Conservation (phyloP, 495 filamentous ascomycete species). For the Aspergillus kassunensis region DNA sequence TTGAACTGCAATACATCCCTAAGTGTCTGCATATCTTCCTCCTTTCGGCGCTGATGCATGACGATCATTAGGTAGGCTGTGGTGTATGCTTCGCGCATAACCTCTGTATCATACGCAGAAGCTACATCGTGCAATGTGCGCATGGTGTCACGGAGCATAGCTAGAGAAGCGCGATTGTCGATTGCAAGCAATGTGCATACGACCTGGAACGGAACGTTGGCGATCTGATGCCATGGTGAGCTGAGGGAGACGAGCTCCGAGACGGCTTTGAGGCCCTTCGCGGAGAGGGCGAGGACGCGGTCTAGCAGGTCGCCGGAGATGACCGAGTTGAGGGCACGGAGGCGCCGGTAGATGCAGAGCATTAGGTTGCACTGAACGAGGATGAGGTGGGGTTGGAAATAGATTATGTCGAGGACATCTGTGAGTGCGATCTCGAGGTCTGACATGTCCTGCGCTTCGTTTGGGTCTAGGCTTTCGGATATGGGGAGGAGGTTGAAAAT, state of each 20-base stretch:
- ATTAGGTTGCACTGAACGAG: conserved; percentile 50
- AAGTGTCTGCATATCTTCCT: conserved; percentile 38
- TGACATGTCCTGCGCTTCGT: conserved; percentile 28
- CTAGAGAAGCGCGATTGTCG: conserved; percentile 44
- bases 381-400: conserved; percentile 34
- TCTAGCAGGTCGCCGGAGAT: conserved; percentile 32
- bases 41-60: conserved; percentile 41
- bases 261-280: conserved; percentile 35
- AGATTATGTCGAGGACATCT: conserved; percentile 34
- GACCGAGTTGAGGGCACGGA: conserved; percentile 41
- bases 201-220: conserved; percentile 53
- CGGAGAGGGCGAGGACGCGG: conserved; percentile 31
- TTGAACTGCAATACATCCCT: conserved; percentile 34
- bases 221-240: conserved; percentile 52
- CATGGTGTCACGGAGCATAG: conserved; percentile 47
- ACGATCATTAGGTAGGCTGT: conserved; percentile 49
- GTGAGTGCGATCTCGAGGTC: conserved; percentile 37
- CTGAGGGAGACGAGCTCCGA: conserved; percentile 31
- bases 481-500: conserved; percentile 43
- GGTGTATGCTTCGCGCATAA: conserved; percentile 49
- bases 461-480: conserved; percentile 43
- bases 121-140: conserved; percentile 44
- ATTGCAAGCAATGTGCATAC: conserved; percentile 52
- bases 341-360: conserved; percentile 50
- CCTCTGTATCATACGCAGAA: conserved; percentile 40